phyloP scores from a whole-genome alignment of 345 rosid genomes.

The Melaleuca alternifolia region DNA sequence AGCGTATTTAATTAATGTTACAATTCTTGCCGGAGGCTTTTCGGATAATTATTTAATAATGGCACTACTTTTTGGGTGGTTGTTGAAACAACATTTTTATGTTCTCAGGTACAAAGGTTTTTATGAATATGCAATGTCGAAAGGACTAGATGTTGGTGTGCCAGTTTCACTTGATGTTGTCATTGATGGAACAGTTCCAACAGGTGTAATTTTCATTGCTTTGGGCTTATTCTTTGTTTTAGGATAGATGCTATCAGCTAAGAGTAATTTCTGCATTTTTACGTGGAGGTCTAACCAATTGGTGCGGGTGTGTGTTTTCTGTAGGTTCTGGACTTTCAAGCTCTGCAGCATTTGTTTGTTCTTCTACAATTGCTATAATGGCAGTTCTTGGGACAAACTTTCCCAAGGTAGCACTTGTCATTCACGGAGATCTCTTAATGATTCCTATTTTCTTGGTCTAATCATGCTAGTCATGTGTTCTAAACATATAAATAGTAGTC shows the following conservation, averaged over 20 bases:
- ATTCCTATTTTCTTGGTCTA: neutral
- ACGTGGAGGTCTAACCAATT: neutral
- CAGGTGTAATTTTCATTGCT: slow-evolving; percentile 36
- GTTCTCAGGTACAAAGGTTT: slow-evolving; percentile 70
- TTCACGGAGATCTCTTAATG: neutral
- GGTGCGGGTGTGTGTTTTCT: neutral
- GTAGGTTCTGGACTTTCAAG: slow-evolving; percentile 94
- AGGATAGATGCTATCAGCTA: neutral
- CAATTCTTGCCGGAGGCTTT: neutral
- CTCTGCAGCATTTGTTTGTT: slow-evolving; percentile 96
- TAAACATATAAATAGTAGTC: neutral
- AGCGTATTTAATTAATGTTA: neutral
- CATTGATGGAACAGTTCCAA: slow-evolving; percentile 92
- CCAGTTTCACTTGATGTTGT: slow-evolving; percentile 83
- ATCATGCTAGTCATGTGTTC: neutral
- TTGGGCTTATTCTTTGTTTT: neutral
- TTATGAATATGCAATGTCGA: slow-evolving; percentile 60
- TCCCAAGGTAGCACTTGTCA: slow-evolving; percentile 46
- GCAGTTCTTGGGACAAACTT: slow-evolving; percentile 57
- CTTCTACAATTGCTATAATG: slow-evolving; percentile 90
- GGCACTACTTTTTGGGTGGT: neutral
- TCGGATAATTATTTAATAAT: neutral
- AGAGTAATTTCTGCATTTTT: neutral
- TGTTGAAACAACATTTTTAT: neutral
- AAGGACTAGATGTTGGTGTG: slow-evolving; percentile 55